phyloP scores from a whole-genome alignment of 176 grass and related monocot species.

The Saccharum spontaneum region DNA sequence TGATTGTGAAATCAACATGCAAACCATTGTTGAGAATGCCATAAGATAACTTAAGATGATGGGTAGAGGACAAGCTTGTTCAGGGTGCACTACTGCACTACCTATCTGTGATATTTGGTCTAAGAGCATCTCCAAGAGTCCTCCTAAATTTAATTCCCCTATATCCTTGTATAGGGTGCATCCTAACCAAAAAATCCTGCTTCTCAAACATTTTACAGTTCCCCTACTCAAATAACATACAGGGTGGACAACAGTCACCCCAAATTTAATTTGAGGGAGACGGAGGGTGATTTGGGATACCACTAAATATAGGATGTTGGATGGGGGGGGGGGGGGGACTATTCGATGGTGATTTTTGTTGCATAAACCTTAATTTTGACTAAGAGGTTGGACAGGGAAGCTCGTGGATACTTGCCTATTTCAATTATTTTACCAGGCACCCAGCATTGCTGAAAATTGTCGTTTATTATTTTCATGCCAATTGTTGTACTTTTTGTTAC shows the following conservation, averaged over 20 bases:
- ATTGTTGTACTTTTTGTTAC: constrained; percentile 6
- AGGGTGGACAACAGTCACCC: background rate
- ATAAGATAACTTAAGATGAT: constrained; percentile 15
- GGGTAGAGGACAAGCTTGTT: background rate
- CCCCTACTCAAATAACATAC: background rate
- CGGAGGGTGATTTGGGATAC: background rate
- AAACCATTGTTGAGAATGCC: background rate
- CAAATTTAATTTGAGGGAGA: background rate
- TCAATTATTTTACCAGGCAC: background rate
- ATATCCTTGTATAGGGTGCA: background rate
- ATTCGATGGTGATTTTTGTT: background rate
- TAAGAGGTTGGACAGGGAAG: background rate
- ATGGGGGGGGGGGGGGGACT: background rate
- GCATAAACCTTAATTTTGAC: background rate
- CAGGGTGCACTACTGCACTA: background rate
- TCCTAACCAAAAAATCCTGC: background rate
- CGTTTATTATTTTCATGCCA: background rate
- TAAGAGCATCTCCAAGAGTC: background rate
- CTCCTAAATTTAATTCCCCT: background rate
- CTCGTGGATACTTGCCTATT: background rate
- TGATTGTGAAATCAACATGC: constrained; percentile 3
- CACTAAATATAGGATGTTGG: background rate
- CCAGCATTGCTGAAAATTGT: background rate
- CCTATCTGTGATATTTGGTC: constrained; percentile 5
- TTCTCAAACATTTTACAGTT: background rate